phyloP scores from a whole-genome alignment of 169 alveolate species.

The Plasmodium sp. region DNA sequence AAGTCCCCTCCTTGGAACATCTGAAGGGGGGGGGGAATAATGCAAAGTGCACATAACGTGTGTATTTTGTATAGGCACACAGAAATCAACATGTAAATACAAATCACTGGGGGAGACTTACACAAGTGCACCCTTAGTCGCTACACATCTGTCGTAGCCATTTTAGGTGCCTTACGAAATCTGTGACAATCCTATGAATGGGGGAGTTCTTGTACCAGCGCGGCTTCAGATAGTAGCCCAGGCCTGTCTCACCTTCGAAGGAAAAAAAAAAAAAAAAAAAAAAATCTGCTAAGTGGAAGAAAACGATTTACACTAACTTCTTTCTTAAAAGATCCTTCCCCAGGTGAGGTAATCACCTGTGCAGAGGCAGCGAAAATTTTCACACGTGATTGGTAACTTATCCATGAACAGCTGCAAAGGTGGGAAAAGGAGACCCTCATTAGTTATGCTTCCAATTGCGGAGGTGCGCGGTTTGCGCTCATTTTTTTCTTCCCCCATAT shows the following conservation, averaged over 20 bases:
- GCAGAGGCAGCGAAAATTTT: slow-evolving; percentile 93
- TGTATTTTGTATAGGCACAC: neutral
- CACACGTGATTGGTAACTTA: slow-evolving; percentile 89
- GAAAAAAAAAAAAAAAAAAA: slow-evolving; percentile 19
- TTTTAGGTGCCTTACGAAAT: slow-evolving; percentile 77
- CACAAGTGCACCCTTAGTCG: neutral
- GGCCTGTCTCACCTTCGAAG: slow-evolving; percentile 85
- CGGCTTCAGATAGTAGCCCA: slow-evolving; percentile 88
- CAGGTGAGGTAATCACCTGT: slow-evolving; percentile 82
- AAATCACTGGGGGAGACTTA: neutral
- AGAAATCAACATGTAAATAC: neutral
- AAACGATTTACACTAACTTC: neutral
- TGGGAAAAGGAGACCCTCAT: neutral
- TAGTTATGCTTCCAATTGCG: neutral
- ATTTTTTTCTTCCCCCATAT: neutral
- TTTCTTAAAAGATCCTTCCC: neutral
- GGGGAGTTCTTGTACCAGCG: slow-evolving; percentile 89
- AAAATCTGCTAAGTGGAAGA: neutral
- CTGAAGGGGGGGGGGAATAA: slow-evolving; percentile 24
- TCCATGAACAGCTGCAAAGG: slow-evolving; percentile 86
- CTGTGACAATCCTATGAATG: slow-evolving; percentile 85
- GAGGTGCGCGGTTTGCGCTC: neutral
- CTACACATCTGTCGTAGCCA: neutral
- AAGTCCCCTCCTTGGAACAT: slow-evolving; percentile 92
- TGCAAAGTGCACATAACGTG: neutral